Evolutionary conservation across 208 protist species (phyloP).

Genomic region (Giardia muris): DNA sequence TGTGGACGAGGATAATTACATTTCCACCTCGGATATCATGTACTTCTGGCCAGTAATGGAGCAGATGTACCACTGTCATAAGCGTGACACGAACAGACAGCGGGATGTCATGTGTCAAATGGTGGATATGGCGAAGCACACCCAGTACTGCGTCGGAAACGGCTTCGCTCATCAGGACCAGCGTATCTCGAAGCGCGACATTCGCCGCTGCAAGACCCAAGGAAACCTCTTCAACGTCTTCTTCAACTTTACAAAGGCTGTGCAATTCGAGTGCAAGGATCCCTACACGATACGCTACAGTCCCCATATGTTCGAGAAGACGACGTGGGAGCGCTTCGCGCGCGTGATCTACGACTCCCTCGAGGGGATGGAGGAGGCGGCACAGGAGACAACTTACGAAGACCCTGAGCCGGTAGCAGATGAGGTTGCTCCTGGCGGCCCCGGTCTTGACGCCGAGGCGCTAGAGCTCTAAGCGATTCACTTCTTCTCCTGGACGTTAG

Average conservation of each 20-base stretch:
- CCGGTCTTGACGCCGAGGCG: neutral
- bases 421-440: neutral
- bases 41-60: constrained; percentile 34
- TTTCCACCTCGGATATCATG: constrained; percentile 30
- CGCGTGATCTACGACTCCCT: constrained; percentile 16
- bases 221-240: constrained; percentile 28
- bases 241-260: constrained; percentile 23
- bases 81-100: neutral
- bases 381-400: neutral
- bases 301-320: neutral
- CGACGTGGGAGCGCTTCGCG: neutral
- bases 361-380: neutral
- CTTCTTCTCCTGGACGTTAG: no score
- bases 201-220: neutral
- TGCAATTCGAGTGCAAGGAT: constrained; percentile 34
- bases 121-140: constrained; percentile 24
- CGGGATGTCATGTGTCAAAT: constrained; percentile 34
- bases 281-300: constrained; percentile 19
- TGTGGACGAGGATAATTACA: constrained; percentile 39
- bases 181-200: neutral
- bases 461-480: neutral
- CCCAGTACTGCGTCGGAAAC: neutral
- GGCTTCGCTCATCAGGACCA: neutral
- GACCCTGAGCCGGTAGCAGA: neutral
- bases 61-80: neutral